A percentile compares a stretch with the other conserved stretches of the same genome.
phyloP scores from a whole-genome alignment of 192 early-diverging fungal genomes.

The Haplosporangium gracile region DNA sequence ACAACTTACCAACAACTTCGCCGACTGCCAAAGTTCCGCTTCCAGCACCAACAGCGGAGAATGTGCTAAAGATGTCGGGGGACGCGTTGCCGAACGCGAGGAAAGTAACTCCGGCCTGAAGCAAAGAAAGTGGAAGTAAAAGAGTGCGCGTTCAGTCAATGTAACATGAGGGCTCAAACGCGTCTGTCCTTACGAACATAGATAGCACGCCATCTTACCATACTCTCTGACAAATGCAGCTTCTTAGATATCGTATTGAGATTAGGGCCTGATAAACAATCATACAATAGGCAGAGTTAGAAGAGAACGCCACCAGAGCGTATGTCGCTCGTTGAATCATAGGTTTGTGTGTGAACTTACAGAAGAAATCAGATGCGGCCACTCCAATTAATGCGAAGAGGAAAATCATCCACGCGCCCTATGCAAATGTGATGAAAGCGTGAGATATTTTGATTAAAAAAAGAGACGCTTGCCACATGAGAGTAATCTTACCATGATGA shows the following conservation, averaged over 20 bases:
- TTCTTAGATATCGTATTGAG: slow-evolving; percentile 80
- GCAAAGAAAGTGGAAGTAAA: not conserved
- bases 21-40: slow-evolving; percentile 87
- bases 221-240: slow-evolving; percentile 84
- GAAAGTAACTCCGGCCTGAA: slow-evolving; percentile 73
- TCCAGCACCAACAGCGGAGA: slow-evolving; percentile 77
- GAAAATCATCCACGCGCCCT: slow-evolving; percentile 74
- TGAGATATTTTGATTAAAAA: not conserved
- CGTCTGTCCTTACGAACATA: not conserved
- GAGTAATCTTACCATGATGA: slow-evolving; percentile 58
- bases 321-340: not conserved
- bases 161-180: not conserved
- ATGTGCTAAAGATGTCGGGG: slow-evolving; percentile 93
- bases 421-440: not conserved
- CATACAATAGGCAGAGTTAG: not conserved
- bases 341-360: slow-evolving; percentile 26
- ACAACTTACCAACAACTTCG: slow-evolving; percentile 84
- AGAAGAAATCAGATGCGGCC: slow-evolving; percentile 86
- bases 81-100: slow-evolving; percentile 93
- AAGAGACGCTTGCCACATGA: not conserved
- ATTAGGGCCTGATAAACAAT: slow-evolving; percentile 70
- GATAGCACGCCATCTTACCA: slow-evolving; percentile 59
- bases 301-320: not conserved
- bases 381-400: slow-evolving; percentile 81
- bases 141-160: not conserved